These are phyloP conservation scores for Pichia sp. DNA, from an alignment of 1,139 yeast species.

Conservation along the genomic window DNA sequence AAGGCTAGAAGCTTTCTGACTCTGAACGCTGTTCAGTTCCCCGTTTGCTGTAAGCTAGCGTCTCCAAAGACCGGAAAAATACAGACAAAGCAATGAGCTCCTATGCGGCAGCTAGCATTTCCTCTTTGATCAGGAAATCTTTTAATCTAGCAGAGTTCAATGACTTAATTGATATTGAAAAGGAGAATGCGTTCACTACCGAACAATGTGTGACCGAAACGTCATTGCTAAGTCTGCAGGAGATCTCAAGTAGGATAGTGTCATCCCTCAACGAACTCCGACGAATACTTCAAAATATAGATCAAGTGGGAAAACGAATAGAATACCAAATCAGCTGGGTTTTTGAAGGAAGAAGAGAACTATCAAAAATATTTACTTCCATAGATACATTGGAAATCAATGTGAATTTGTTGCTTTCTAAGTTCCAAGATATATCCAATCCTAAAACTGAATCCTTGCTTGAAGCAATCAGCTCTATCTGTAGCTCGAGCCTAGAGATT, in stretches of 20 bases:
- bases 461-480: slow-evolving; percentile 41
- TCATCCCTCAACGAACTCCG: background rate
- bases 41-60: background rate
- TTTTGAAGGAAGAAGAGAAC: slow-evolving; percentile 43
- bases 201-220: background rate
- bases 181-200: background rate
- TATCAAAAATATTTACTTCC: slow-evolving; percentile 37
- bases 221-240: background rate
- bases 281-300: slow-evolving; percentile 2
- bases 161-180: background rate
- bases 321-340: slow-evolving; percentile 35
- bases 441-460: slow-evolving; percentile 29
- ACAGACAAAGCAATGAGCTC: background rate
- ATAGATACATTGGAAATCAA: slow-evolving; percentile 29
- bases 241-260: background rate
- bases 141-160: slow-evolving; percentile 2
- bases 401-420: slow-evolving; percentile 5
- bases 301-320: slow-evolving; percentile 3
- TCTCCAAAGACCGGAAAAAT: slow-evolving; percentile 29
- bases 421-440: slow-evolving; percentile 4
- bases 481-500: slow-evolving; percentile 40
- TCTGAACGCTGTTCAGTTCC: background rate
- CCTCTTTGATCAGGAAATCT: background rate
- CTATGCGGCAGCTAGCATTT: background rate
- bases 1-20: background rate